Base-by-base conservation (phyloP, 441 rosid species). In the Erodium trifolium region DNA sequence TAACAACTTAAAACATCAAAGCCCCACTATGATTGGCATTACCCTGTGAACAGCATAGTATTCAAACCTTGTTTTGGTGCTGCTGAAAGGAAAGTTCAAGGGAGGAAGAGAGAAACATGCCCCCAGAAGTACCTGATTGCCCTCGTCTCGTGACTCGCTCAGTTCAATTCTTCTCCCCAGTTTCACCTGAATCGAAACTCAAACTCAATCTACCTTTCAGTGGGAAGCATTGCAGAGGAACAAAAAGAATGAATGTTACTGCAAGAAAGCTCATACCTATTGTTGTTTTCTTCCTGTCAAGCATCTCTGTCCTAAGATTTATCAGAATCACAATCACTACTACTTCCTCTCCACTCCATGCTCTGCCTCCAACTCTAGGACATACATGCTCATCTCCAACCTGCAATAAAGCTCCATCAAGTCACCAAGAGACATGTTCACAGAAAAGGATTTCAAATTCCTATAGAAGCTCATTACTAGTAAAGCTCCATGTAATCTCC, bases 371-470 rank as follows among this genome's bases (percentile, higher is more conserved):
- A 45, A 17, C 84, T 51, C 77, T 73, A 16, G 85, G 76, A 47
- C 77, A 60, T 4, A 41, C 55, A 16, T 80, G 84, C 51, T 16
- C 82, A 31, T 71, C 78, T 57, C 74, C 71, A 37, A 70, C 71
- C 12, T 81, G 82, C 72, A 65, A 23, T 37, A 34, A 43, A 49
- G 63, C 60, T 69, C 78, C 70, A 47, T 49, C 23, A 13, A 35
- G 47, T 55, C 60, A 41, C 57, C 69, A 14, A 43, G 51, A 73
- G 51, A 19, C 59, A 6, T 29, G 68, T 88, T 88, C 73, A 80
- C 86, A 12, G 75, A 77, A 39, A 93, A 88, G 79, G 98, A 93
- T 78, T 77, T 84, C 76, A 80, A 74, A 72, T 72, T 91, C 74
- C 81, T 93, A 8, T 76, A 80, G 6, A 76, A 81, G 60, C 77